Evolutionary conservation across 345 rosid genomes (phyloP).

Genomic region (Boechera retrofracta): DNA sequence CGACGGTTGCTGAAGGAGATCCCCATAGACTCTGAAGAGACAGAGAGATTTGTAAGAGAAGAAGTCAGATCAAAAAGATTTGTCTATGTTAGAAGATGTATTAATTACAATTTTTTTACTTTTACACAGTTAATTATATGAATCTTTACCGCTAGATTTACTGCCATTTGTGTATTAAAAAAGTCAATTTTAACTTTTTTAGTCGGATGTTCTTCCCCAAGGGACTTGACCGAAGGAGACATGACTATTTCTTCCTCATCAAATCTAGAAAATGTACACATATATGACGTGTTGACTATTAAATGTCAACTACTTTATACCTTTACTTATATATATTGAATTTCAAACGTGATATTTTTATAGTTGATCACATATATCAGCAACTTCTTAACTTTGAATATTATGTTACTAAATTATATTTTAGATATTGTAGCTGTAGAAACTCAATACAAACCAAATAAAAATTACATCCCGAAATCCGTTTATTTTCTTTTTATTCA

Average conservation of each 20-base stretch:
- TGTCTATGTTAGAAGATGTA: not conserved
- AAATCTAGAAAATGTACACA: not conserved
- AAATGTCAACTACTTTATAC: too few relatives aligned
- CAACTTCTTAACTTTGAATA: not conserved
- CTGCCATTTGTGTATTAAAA: too few relatives aligned
- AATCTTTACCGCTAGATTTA: too few relatives aligned
- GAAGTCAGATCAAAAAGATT: conserved; percentile 29
- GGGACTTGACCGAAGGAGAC: conserved; percentile 12
- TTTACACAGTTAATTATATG: too few relatives aligned
- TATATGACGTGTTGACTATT: too few relatives aligned
- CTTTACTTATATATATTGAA: too few relatives aligned
- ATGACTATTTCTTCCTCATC: not conserved
- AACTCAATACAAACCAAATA: not conserved
- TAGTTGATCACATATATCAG: too few relatives aligned
- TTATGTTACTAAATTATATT: not conserved
- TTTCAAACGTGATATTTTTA: too few relatives aligned
- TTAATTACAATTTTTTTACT: too few relatives aligned
- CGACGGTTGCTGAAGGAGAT: conserved; percentile 76
- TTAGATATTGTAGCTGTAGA: not conserved
- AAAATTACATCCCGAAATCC: not conserved
- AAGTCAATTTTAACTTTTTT: too few relatives aligned
- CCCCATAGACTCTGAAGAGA: conserved; percentile 56
- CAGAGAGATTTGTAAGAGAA: conserved; percentile 22
- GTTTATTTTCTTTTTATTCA: not conserved
- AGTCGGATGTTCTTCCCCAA: not conserved